Percentiles rank a stretch among this genome's conserved stretches.
phyloP scores from a whole-genome alignment of 2,329 filamentous ascomycete species.

The Diaporthe citriasiana region DNA sequence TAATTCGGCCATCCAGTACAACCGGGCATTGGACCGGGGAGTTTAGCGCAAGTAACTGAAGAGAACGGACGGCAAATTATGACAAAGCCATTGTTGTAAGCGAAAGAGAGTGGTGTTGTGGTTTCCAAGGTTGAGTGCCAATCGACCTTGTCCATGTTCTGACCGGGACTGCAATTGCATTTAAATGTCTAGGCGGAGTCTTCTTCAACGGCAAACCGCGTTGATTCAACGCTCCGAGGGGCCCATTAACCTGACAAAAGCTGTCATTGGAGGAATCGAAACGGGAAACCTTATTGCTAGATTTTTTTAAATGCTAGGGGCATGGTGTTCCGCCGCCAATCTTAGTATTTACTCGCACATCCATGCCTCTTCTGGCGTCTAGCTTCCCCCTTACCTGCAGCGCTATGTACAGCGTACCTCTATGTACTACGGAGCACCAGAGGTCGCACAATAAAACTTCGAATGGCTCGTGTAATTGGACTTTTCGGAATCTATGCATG shows the following conservation, averaged over 20 bases:
- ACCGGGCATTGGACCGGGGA: slow-evolving; percentile 9
- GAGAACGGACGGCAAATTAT: slow-evolving; percentile 24
- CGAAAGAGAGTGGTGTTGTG: not conserved
- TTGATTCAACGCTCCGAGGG: not conserved
- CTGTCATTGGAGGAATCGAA: slow-evolving; percentile 16
- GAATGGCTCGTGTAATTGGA: too few species aligned
- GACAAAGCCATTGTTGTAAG: slow-evolving; percentile 2
- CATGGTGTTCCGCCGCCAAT: not conserved
- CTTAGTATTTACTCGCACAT: not conserved
- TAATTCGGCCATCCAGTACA: slow-evolving; percentile 2
- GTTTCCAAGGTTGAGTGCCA: not conserved
- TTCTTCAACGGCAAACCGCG: not conserved
- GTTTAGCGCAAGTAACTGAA: not conserved
- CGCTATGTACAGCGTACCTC: not conserved
- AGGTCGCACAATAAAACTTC: not conserved
- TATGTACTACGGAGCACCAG: too few species aligned
- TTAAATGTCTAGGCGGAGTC: not conserved
- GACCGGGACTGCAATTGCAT: not conserved
- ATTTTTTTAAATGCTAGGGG: slow-evolving; percentile 11
- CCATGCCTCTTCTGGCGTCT: not conserved
- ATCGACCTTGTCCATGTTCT: too few species aligned
- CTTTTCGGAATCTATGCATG: not conserved
- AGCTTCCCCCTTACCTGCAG: not conserved
- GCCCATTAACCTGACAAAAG: slow-evolving; percentile 3
- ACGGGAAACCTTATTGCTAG: slow-evolving; percentile 1